Evolutionary conservation across 148 eudicot genomes (phyloP).

Genomic region (Limonium bicolor): DNA sequence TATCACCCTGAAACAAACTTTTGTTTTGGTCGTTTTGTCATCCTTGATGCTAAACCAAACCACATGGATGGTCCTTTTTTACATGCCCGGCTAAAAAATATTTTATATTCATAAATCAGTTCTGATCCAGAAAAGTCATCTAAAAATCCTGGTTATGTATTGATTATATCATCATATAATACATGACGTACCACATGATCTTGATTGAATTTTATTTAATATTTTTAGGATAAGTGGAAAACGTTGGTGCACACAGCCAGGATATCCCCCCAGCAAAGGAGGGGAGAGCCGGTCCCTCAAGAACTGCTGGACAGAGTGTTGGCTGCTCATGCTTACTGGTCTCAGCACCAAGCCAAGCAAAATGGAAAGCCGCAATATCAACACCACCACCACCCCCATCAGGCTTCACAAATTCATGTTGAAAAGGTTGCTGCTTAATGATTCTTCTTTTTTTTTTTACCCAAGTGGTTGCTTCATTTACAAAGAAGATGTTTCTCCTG

Average conservation of each 20-base stretch:
- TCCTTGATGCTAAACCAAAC: no score
- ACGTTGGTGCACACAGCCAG: slow-evolving; percentile 97
- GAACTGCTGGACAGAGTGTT: slow-evolving; percentile 81
- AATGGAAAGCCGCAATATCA: slow-evolving; percentile 36
- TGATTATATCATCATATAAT: slow-evolving; percentile 8
- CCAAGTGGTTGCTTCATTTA: no score
- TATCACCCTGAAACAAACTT: no score
- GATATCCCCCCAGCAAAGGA: slow-evolving; percentile 87
- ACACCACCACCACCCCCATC: slow-evolving; percentile 2
- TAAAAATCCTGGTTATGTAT: no score
- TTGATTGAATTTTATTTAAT: not conserved
- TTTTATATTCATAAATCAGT: no score
- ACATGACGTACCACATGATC: slow-evolving; percentile 19
- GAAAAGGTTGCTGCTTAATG: slow-evolving; percentile 6
- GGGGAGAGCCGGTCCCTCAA: slow-evolving; percentile 97
- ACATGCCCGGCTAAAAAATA: no score
- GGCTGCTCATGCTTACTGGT: slow-evolving; percentile 79
- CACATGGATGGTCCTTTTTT: no score
- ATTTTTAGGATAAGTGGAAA: slow-evolving; percentile 96
- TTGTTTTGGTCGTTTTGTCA: no score
- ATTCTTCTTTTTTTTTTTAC: no score
- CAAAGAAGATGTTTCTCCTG: no score
- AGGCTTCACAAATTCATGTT: no score
- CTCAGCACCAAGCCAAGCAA: slow-evolving; percentile 73
- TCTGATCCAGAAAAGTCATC: no score